These are phyloP conservation scores for Aspergillus homomorphus DNA, from an alignment of 495 filamentous ascomycete species.

Conservation along the genomic window DNA sequence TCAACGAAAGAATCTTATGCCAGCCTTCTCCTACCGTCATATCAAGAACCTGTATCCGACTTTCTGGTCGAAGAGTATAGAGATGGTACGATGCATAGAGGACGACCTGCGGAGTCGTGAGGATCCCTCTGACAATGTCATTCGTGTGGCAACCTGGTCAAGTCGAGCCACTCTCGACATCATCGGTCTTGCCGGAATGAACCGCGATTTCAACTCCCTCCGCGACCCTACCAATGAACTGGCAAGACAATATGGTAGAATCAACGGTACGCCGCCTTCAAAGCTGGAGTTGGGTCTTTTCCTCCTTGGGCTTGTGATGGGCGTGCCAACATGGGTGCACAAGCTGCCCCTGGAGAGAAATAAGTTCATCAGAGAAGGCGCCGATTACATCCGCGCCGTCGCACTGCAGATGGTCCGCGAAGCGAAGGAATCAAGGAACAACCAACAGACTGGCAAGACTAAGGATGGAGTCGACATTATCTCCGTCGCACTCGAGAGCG, in stretches of 20 bases:
- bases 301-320: conserved; percentile 41
- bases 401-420: conserved; percentile 64
- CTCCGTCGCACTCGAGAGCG: conserved; percentile 74
- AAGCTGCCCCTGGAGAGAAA: conserved; percentile 67
- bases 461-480: conserved; percentile 69
- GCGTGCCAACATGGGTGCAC: conserved; percentile 31
- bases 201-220: conserved; percentile 75
- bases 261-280: conserved; percentile 29
- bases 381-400: conserved; percentile 55
- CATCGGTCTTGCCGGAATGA: conserved; percentile 81
- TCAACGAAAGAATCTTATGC: conserved; percentile 77
- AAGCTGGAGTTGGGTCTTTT: conserved; percentile 29
- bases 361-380: conserved; percentile 52
- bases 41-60: conserved; percentile 81
- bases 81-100: conserved; percentile 46
- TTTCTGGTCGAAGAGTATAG: conserved; percentile 71
- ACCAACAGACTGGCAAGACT: conserved; percentile 37
- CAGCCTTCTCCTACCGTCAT: conserved; percentile 82
- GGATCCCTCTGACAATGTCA: conserved; percentile 25
- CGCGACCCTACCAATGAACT: conserved; percentile 61
- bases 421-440: conserved; percentile 56
- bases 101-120: conserved; percentile 26
- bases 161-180: conserved; percentile 81
- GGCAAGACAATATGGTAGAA: conserved; percentile 57
- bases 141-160: conserved; percentile 64